Evolutionary conservation across 2,329 filamentous ascomycete genomes (phyloP), one percentile per base, ranked within the genome.

Genomic region (Zymoseptoria crescenta): DNA sequence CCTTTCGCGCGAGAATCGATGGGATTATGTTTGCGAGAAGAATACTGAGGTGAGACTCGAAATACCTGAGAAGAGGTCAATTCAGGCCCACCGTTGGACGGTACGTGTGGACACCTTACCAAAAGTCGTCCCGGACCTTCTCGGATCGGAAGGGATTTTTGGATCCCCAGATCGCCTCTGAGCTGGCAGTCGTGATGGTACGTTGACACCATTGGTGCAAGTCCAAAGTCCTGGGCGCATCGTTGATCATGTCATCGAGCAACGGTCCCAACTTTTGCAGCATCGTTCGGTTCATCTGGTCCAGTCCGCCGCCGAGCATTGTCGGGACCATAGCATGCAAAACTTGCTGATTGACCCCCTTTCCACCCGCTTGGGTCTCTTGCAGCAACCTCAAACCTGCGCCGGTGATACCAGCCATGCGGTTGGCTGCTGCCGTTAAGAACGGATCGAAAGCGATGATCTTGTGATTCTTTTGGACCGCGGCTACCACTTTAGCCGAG

Each of bases 371-470:
- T 28, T 41, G n/a, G 4, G 64, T 71, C 57, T 67, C 65, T 19
- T 60, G 61, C 52, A 71, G 62, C 0, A 73, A 71, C 1, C 65
- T 58, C 55, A 72, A 67, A 0, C 70, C 70, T 4, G 68, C 58
- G 5, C 68, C 64, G 16, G 70, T 71, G 19, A 77, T 65, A 3
- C 72, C 73, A 50, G 79, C 70, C 3, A 77, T 68, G 51, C 72
- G 71, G 30, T 75, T 67, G 3, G 72, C 72, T 2, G 76, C 72
- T 4, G 76, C 71, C 1, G 72, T 61, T 16, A 74, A 70, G 30
- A 81, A 71, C 1, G 74, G 73, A 41, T 77, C 74, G 63, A 80
- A 79, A 0, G 72, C 73, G 21, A 80, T 67, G 21, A 72, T 70
- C 48, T 75, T 74, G 29, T 69, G 67, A 20, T 70, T 70, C 21